Percentiles rank a stretch among this genome's conserved stretches.
These are phyloP conservation scores for Phylloporus sp. DNA, from an alignment of 768 basidiomycete genomes.

Conservation along the genomic window DNA sequence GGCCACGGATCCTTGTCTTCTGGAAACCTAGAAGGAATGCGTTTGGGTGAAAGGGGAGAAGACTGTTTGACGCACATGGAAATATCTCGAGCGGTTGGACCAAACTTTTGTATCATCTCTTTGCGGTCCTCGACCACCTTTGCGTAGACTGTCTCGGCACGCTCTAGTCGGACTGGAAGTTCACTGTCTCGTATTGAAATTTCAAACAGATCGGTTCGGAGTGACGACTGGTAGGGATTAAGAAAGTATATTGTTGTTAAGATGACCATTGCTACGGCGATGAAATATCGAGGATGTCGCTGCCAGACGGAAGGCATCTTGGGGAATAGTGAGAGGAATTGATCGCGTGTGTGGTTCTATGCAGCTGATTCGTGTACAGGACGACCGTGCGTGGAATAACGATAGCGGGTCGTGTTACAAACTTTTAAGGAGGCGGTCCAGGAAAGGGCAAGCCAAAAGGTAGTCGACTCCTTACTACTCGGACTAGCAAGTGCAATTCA, in stretches of 20 bases:
- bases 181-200: conserved; percentile 29
- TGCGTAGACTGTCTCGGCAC: conserved; percentile 43
- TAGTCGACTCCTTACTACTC: conserved; percentile 1
- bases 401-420: conserved; percentile 13
- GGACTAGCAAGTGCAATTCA: background rate
- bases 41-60: conserved; percentile 1
- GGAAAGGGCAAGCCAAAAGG: background rate
- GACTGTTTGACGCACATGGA: conserved; percentile 28
- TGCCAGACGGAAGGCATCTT: conserved; percentile 32
- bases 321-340: background rate
- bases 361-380: conserved; percentile 6
- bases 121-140: conserved; percentile 39
- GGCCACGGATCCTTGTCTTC: conserved; percentile 50
- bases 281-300: conserved; percentile 51
- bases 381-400: conserved; percentile 8
- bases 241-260: conserved; percentile 46
- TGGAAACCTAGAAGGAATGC: conserved; percentile 41
- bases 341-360: conserved; percentile 5
- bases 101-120: conserved; percentile 50
- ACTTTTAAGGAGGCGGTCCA: conserved; percentile 1
- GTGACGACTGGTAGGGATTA: conserved; percentile 30
- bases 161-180: conserved; percentile 38
- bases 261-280: conserved; percentile 40
- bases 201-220: conserved; percentile 21
- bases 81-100: conserved; percentile 46